Evolutionary conservation across 2,329 filamentous ascomycete species (phyloP).

Genomic region (Endothia cerciana): DNA sequence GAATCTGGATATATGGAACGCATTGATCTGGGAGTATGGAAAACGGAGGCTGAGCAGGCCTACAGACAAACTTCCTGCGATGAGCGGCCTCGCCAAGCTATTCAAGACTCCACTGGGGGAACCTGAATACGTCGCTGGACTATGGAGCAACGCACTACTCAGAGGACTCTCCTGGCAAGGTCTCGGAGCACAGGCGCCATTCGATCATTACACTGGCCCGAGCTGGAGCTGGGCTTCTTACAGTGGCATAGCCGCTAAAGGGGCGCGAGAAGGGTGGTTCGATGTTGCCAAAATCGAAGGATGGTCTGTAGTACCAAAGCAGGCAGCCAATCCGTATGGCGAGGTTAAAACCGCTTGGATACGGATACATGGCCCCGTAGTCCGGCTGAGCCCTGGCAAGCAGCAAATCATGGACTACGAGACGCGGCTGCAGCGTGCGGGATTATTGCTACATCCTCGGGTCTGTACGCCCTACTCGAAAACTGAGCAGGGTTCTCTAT

Average conservation of each 20-base stretch:
- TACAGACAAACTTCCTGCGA: slow-evolving; percentile 30
- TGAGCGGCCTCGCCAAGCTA: slow-evolving; percentile 30
- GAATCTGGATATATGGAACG: background rate
- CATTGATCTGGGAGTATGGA: slow-evolving; percentile 17
- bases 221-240: slow-evolving; percentile 33
- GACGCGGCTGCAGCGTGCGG: background rate
- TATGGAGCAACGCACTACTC: slow-evolving; percentile 29
- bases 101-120: slow-evolving; percentile 18
- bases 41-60: slow-evolving; percentile 23
- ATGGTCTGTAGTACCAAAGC: slow-evolving; percentile 28
- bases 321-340: slow-evolving; percentile 28
- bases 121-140: slow-evolving; percentile 30
- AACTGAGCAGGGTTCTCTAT: background rate
- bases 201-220: slow-evolving; percentile 29
- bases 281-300: slow-evolving; percentile 22
- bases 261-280: background rate
- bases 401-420: background rate
- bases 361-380: slow-evolving; percentile 25
- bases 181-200: background rate
- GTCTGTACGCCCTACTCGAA: slow-evolving; percentile 8
- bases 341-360: slow-evolving; percentile 30
- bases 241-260: slow-evolving; percentile 3
- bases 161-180: slow-evolving; percentile 28
- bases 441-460: background rate
- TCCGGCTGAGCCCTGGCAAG: slow-evolving; percentile 15